Base-by-base conservation (phyloP, 2,329 filamentous ascomycete species). In the Scedosporium boydii region DNA sequence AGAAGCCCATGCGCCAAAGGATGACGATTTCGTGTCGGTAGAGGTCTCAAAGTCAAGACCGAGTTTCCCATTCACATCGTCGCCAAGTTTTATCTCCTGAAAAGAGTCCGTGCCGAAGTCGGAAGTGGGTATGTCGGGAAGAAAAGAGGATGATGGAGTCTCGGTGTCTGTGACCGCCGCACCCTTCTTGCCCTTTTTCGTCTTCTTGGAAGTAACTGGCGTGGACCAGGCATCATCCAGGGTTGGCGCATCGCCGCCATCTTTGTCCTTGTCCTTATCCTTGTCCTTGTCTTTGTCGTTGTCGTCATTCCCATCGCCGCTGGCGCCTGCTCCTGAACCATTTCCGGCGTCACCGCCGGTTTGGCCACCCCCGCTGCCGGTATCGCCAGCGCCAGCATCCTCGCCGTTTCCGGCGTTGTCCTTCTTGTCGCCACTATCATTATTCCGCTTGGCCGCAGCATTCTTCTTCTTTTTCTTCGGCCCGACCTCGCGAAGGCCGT, bases 11-110 rank as follows among this genome's bases (percentile, higher is more conserved):
- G 77, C 75, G 58, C 84, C 80, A 67, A 88, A 80, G 48, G 69
- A 64, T 46, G 72, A 64, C 44, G 72, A 69, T 66, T 82, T 82
- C 12, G 70, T 70, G 44, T 77, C 76, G 4, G 73, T 71, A 26
- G 76, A 74, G n/a, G 76, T 71, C 59, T 80, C 81, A 67, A 86
- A 80, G 64, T 77, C 81, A 14, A 85, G 69, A 65, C 86, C 82
- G 5, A 85, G 70, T 62, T 83, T 82, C 1, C 84, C 82, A n/a
- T 76, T 78, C 27, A 74, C 70, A 62, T 87, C 85, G 66, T 86
- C 82, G n/a, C 71, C 71, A 27, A 91, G 73, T 68, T 85, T 88
- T 66, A 91, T 85, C 29, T 90, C 87, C 55, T 89, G 80, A 67
- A 90, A 90, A 5, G 71, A 66, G 59, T 74, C 73, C n/a, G 80